Evolutionary conservation across 305 asterid genomes (phyloP).

Genomic region (Fraxinus latifolia): DNA sequence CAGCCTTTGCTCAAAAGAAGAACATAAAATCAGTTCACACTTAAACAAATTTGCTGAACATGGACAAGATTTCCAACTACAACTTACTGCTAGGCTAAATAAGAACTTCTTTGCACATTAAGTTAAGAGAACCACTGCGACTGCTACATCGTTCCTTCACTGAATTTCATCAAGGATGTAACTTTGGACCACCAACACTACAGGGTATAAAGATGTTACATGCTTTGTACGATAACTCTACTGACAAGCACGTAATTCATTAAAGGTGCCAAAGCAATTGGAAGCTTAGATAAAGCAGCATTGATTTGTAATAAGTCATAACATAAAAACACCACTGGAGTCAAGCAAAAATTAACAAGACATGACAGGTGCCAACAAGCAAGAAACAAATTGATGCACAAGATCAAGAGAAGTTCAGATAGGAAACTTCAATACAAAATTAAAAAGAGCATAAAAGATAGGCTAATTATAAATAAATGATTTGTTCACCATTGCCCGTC

Average conservation of each 20-base stretch:
- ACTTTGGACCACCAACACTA: not conserved
- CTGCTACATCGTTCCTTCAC: not conserved
- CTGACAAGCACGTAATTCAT: not conserved
- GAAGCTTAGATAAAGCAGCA: not conserved
- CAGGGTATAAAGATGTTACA: not conserved
- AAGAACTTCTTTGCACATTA: not conserved
- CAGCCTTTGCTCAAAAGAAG: not conserved
- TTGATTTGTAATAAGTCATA: not conserved
- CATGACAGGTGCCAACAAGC: not conserved
- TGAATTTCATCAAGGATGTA: not conserved
- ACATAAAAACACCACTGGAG: not conserved
- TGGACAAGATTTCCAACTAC: not conserved
- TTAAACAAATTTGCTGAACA: not conserved
- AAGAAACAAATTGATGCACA: not conserved
- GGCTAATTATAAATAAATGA: not conserved
- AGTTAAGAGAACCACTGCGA: not conserved
- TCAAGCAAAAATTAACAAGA: not conserved
- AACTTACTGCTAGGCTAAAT: not conserved
- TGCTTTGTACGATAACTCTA: not conserved
- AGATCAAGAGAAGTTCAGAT: not conserved
- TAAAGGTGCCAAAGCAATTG: not conserved
- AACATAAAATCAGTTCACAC: not conserved
- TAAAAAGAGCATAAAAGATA: not conserved
- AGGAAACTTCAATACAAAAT: not conserved
- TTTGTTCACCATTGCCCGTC: not conserved